Conservation (phyloP, 345 rosid species). For the Salix exigua region DNA sequence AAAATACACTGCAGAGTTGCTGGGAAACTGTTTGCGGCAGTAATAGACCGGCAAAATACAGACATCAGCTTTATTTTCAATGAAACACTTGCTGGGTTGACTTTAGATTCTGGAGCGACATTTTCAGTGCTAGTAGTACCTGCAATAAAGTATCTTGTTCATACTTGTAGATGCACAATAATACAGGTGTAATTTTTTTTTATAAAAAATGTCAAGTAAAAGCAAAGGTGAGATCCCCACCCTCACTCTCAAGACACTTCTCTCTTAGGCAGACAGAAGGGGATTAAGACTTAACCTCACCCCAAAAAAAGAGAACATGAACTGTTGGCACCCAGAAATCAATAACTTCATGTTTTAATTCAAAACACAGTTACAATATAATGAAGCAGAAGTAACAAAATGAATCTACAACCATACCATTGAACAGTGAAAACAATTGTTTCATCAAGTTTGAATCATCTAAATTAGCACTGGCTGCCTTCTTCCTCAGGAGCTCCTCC, state of each 20-base stretch:
- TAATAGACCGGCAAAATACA: slow-evolving; percentile 69
- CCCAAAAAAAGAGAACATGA: neutral
- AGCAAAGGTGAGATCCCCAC: no score
- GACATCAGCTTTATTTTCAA: slow-evolving; percentile 73
- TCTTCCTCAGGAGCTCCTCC: slow-evolving; percentile 81
- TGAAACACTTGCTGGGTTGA: slow-evolving; percentile 65
- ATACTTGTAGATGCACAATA: neutral
- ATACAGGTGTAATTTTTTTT: neutral
- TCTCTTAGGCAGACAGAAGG: no score
- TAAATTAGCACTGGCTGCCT: slow-evolving; percentile 63
- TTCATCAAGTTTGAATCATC: slow-evolving; percentile 70
- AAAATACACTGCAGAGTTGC: slow-evolving; percentile 93
- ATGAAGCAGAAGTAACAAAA: neutral
- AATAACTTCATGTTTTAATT: neutral
- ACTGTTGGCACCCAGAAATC: neutral
- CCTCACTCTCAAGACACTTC: no score
- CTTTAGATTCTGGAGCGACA: slow-evolving; percentile 58
- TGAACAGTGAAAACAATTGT: slow-evolving; percentile 63
- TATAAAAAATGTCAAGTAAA: no score
- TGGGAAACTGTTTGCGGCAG: slow-evolving; percentile 90
- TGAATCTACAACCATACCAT: slow-evolving; percentile 48
- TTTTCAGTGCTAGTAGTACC: slow-evolving; percentile 58
- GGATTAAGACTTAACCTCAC: neutral
- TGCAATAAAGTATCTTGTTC: slow-evolving; percentile 28
- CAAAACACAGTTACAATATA: neutral